Base-by-base conservation (phyloP, 345 rosid genomes). In the Moricandia arvensis region DNA sequence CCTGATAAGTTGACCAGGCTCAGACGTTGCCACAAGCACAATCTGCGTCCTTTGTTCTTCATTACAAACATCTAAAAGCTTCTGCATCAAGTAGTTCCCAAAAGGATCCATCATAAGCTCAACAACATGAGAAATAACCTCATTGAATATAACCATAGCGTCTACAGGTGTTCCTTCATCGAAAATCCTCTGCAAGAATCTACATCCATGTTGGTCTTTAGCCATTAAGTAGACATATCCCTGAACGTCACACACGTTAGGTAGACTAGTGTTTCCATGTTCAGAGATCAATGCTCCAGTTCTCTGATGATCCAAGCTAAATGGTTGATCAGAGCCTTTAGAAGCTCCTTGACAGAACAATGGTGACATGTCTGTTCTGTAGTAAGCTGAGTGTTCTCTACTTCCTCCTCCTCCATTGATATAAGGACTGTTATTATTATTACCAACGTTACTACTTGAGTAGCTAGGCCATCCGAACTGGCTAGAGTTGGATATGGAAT, bases 21-120 rank as follows among this genome's bases (percentile, higher is more conserved):
- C 73, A 21, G 69, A 26, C 4, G 90, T 87, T 2, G 76, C 80
- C 6, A 74, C 75, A 0, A 80, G 78, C 26, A 87, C 76, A 8
- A 87, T 85, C 55, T 80, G 84, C 15, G 81, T 81, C 68, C 85
- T 80, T 26, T 87, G 90, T 45, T 87, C 90, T 74, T 85, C 85
- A 63, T 73, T 80, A 71, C 88, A 86, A 35, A 84, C 87, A 45
- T 86, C 88, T 51, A 86, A 67, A 8, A 86, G 74, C 33, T 85
- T 86, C 71, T 86, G 90, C 81, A 86, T 78, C 10, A 86, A 57
- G 62, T 86, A 86, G 63, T 85, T 86, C 15, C 87, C 90, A 55
- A 84, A 86, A 9, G 90, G 90, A 63, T 86, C 83, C 80, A 78
- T 78, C 85, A 83, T 84, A 53, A 86, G 86, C 65, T 86, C 88